Evolutionary conservation across 768 basidiomycete genomes (phyloP).

Genomic region (Panaeolus papilionaceus): DNA sequence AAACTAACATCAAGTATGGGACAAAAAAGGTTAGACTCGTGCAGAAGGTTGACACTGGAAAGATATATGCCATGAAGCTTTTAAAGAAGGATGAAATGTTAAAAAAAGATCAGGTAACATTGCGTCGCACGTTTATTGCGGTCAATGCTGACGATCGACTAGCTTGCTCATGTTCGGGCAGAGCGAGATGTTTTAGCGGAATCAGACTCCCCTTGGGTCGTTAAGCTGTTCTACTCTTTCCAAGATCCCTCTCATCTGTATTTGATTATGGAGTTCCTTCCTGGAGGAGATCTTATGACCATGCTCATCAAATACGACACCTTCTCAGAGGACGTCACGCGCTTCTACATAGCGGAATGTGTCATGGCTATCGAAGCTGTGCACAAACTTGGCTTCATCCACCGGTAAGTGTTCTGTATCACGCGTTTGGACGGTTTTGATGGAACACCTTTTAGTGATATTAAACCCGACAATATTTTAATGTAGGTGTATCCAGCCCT

Average conservation of each 20-base stretch:
- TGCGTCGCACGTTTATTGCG: background rate
- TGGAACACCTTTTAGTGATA: conserved; percentile 67
- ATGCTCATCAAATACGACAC: conserved; percentile 99
- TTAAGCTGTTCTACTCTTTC: conserved; percentile 98
- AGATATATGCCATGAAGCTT: conserved; percentile 99
- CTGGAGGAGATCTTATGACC: conserved; percentile 98
- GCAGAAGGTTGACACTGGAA: conserved; percentile 96
- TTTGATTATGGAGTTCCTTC: conserved; percentile 98
- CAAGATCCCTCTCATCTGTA: conserved; percentile 93
- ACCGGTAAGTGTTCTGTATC: conserved; percentile 63
- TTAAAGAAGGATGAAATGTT: conserved; percentile 98
- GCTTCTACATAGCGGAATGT: conserved; percentile 99
- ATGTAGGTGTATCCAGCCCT: conserved; percentile 42
- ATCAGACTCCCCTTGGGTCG: conserved; percentile 95
- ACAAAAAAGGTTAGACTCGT: conserved; percentile 79
- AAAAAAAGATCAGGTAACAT: conserved; percentile 93
- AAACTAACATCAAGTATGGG: background rate
- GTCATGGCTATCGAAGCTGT: conserved; percentile 98
- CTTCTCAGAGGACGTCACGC: conserved; percentile 96
- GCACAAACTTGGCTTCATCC: conserved; percentile 96
- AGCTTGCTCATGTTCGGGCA: conserved; percentile 98
- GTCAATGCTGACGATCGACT: background rate
- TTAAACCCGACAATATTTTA: conserved; percentile 95
- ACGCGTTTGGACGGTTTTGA: background rate
- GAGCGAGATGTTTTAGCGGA: conserved; percentile 97